A percentile compares a stretch with the other conserved stretches of the same genome.
Conservation (phyloP, 768 basidiomycete species). For the Rhodotorula sphaerocarpa region DNA sequence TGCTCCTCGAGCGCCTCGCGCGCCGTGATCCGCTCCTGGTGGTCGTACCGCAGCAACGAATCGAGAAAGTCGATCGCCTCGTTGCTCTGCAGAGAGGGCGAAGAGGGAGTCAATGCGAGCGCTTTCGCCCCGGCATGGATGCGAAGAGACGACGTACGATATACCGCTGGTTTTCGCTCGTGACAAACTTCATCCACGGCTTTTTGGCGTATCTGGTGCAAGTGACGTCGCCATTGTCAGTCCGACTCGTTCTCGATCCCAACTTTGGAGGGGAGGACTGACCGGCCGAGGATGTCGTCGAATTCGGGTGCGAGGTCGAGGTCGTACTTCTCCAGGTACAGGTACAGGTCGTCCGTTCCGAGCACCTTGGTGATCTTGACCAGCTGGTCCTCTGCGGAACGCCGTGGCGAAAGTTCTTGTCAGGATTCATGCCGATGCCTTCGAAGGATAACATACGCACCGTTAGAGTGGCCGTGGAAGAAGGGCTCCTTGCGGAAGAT, state of each 20-base stretch:
- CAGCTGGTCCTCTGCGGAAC: constrained; percentile 32
- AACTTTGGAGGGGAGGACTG: background rate
- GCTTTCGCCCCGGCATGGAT: too few relatives aligned
- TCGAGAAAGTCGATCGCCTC: constrained; percentile 95
- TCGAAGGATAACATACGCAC: background rate
- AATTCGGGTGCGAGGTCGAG: constrained; percentile 94
- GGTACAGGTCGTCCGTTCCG: constrained; percentile 32
- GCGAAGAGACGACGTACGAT: constrained; percentile 1
- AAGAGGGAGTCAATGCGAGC: background rate
- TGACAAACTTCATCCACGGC: constrained; percentile 90
- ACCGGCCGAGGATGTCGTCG: constrained; percentile 78
- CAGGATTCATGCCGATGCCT: background rate
- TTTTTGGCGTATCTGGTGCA: constrained; percentile 56
- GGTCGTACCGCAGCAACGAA: constrained; percentile 78
- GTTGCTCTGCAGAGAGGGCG: constrained; percentile 58
- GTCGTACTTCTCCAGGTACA: constrained; percentile 56
- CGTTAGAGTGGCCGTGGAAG: constrained; percentile 34
- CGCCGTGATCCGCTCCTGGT: background rate
- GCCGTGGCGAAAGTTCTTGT: background rate
- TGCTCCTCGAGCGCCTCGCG: background rate
- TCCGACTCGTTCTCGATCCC: too few relatives aligned
- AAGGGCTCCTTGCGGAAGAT: constrained; percentile 37
- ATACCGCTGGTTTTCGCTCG: constrained; percentile 89
- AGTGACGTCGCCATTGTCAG: too few relatives aligned
- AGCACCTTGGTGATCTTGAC: constrained; percentile 37